These are phyloP conservation scores for Boletus sp. DNA, from an alignment of 768 basidiomycete genomes.

Conservation along the genomic window DNA sequence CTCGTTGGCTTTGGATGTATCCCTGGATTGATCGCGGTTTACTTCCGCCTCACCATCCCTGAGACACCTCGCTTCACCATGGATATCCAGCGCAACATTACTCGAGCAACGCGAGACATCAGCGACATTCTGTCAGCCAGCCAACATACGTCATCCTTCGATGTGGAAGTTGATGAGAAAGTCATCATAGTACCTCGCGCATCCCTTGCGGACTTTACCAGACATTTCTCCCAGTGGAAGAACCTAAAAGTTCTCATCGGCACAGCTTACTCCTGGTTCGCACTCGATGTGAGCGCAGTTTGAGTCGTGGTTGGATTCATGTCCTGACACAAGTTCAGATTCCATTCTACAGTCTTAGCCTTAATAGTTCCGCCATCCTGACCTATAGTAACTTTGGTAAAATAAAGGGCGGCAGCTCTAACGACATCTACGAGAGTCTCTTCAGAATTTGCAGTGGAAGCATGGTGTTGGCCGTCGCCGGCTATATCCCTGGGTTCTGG, in stretches of 20 bases:
- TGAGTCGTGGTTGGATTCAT: neutral
- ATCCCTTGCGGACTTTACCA: constrained; percentile 59
- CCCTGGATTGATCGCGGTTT: constrained; percentile 74
- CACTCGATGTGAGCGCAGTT: constrained; percentile 60
- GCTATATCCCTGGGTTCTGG: constrained; percentile 53
- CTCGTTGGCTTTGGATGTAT: constrained; percentile 85
- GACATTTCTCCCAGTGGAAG: constrained; percentile 68
- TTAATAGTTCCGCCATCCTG: constrained; percentile 78
- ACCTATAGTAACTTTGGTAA: constrained; percentile 65
- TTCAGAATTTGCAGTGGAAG: constrained; percentile 22
- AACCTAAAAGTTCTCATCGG: constrained; percentile 80
- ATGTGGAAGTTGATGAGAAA: constrained; percentile 42
- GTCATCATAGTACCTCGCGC: constrained; percentile 65
- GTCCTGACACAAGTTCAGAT: constrained; percentile 43
- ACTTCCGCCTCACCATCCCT: constrained; percentile 89
- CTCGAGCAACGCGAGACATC: constrained; percentile 72
- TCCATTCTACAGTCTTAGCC: constrained; percentile 83
- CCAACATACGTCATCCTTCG: constrained; percentile 44
- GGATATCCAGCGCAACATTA: constrained; percentile 81
- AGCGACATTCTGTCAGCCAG: constrained; percentile 54
- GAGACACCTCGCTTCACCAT: constrained; percentile 91
- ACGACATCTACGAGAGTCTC: constrained; percentile 23
- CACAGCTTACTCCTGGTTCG: constrained; percentile 83
- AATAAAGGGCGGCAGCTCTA: constrained; percentile 24
- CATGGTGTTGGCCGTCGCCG: constrained; percentile 17